Percentiles rank a stretch among this genome's conserved stretches.
Conservation (phyloP, 1,284 basidiomycete genomes). For the Lentinus polychrous region DNA sequence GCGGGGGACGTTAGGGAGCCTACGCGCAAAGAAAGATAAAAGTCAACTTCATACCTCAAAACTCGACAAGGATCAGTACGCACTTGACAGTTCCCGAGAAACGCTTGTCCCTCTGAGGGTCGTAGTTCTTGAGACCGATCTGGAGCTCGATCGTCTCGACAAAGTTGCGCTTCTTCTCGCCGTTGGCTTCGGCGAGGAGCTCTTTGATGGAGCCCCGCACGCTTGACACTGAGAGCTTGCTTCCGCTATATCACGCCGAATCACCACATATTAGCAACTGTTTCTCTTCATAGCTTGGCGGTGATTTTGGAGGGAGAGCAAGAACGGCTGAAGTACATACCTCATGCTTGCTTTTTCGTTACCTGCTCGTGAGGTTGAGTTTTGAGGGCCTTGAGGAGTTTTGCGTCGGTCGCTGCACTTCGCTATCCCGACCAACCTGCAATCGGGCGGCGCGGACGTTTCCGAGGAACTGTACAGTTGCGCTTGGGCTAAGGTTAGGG, state of each 20-base stretch:
- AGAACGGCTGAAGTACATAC: slow-evolving; percentile 11
- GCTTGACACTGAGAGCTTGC: slow-evolving; percentile 95
- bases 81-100: slow-evolving; percentile 97
- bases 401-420: background rate
- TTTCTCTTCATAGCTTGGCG: background rate
- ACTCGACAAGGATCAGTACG: slow-evolving; percentile 14
- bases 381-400: background rate
- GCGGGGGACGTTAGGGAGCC: slow-evolving; percentile 94
- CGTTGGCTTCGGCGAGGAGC: slow-evolving; percentile 68
- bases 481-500: background rate
- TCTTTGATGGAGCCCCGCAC: slow-evolving; percentile 95
- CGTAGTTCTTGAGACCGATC: slow-evolving; percentile 98
- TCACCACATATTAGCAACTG: background rate
- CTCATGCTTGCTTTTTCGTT: slow-evolving; percentile 23
- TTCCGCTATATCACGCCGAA: slow-evolving; percentile 19
- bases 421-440: background rate
- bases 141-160: slow-evolving; percentile 94
- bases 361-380: slow-evolving; percentile 6
- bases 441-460: background rate
- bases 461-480: background rate
- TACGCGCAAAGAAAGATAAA: slow-evolving; percentile 23
- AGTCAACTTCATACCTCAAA: slow-evolving; percentile 1
- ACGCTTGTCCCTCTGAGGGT: slow-evolving; percentile 93
- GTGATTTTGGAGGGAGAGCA: background rate
- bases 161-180: slow-evolving; percentile 86